Evolutionary conservation across 2,329 filamentous ascomycete genomes (phyloP).

Genomic region (Xylariaceae sp.): DNA sequence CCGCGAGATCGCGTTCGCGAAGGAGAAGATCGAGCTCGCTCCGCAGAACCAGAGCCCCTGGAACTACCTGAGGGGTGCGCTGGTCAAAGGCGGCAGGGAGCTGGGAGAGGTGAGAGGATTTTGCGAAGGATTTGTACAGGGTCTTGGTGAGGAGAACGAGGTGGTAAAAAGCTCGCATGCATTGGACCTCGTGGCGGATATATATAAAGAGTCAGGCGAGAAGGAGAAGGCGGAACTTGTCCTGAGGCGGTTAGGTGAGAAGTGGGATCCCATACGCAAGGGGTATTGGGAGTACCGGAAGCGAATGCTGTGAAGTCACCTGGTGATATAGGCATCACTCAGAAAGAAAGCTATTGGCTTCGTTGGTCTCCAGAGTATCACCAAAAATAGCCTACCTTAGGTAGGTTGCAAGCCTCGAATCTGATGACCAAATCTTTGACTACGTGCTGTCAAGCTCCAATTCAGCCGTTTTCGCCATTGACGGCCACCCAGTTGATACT

Average conservation of each 20-base stretch:
- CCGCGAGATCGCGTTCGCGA: constrained; percentile 70
- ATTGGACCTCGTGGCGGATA: constrained; percentile 68
- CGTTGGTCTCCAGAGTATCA: too few species aligned
- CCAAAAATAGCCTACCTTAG: too few species aligned
- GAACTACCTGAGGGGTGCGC: constrained; percentile 81
- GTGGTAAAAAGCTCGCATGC: constrained; percentile 60
- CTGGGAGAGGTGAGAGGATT: constrained; percentile 44
- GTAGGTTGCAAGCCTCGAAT: too few species aligned
- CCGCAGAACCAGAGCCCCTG: constrained; percentile 94
- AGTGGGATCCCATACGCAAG: constrained; percentile 85
- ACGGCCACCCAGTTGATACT: too few species aligned
- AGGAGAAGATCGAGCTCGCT: constrained; percentile 68
- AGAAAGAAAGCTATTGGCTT: too few species aligned
- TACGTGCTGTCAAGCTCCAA: too few species aligned
- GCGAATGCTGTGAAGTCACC: constrained; percentile 28
- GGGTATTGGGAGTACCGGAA: constrained; percentile 81
- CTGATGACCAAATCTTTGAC: too few species aligned
- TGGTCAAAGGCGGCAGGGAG: constrained; percentile 59
- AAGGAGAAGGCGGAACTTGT: constrained; percentile 63
- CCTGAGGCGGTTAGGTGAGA: constrained; percentile 69
- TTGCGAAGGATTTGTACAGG: constrained; percentile 46
- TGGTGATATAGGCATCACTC: too few species aligned
- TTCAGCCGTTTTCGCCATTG: too few species aligned
- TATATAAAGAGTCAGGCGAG: constrained; percentile 54
- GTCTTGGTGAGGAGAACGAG: constrained; percentile 42